Evolutionary conservation across 805 yeast genomes (phyloP).

Genomic region (Suhomyces sp.): DNA sequence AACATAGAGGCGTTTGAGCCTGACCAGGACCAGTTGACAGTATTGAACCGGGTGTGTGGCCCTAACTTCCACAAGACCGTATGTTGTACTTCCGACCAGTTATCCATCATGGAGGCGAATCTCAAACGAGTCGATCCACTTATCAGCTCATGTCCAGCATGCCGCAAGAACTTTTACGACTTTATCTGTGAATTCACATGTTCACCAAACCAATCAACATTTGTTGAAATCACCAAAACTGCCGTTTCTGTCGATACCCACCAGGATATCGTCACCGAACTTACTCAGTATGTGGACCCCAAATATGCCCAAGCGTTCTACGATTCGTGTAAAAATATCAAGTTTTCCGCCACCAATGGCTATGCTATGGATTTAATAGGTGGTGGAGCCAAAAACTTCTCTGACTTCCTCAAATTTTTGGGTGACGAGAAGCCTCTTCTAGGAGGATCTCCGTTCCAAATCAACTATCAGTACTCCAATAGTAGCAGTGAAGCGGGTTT

Average conservation of each 20-base stretch:
- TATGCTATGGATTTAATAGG: constrained; percentile 96
- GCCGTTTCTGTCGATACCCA: constrained; percentile 48
- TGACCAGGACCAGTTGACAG: constrained; percentile 38
- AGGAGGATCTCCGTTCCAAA: constrained; percentile 96
- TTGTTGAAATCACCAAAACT: constrained; percentile 62
- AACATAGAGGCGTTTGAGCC: constrained; percentile 49
- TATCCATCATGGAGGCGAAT: constrained; percentile 46
- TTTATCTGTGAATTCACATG: constrained; percentile 88
- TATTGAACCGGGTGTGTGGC: constrained; percentile 69
- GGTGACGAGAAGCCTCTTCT: constrained; percentile 93
- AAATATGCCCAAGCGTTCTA: constrained; percentile 62
- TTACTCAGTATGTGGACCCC: constrained; percentile 59
- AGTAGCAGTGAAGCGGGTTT: constrained; percentile 16
- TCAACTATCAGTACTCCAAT: constrained; percentile 59
- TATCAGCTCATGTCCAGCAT: constrained; percentile 74
- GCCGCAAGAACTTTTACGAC: constrained; percentile 78
- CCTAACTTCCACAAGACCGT: constrained; percentile 48
- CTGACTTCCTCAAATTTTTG: constrained; percentile 75
- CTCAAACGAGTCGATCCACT: constrained; percentile 40
- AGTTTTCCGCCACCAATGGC: constrained; percentile 93
- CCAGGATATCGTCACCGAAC: constrained; percentile 62
- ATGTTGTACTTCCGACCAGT: constrained; percentile 73
- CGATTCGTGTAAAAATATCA: constrained; percentile 84
- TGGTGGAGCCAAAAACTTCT: constrained; percentile 85
- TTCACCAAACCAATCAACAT: constrained; percentile 75